Conservation (phyloP, 2,329 filamentous ascomycete genomes). For the Colletotrichum karsti region DNA sequence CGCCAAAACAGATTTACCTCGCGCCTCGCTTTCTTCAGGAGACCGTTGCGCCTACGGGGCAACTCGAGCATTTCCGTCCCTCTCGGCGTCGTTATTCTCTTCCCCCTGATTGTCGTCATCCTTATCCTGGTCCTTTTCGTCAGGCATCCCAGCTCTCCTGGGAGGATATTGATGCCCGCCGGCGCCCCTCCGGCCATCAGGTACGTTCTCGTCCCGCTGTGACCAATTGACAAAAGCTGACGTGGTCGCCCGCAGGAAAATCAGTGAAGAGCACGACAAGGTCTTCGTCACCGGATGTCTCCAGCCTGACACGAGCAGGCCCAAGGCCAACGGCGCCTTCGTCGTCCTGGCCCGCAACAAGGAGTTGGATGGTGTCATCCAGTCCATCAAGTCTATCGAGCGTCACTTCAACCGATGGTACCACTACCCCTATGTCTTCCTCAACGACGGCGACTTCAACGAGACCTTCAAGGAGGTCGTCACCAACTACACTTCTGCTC, state of each 20-base stretch:
- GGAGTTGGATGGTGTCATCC: constrained; percentile 93
- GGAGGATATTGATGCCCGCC: constrained; percentile 85
- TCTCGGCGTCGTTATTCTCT: constrained; percentile 89
- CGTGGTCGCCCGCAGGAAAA: constrained; percentile 70
- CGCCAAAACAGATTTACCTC: constrained; percentile 52
- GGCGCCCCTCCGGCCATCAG: constrained; percentile 89
- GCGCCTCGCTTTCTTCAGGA: constrained; percentile 81
- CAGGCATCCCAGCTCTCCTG: constrained; percentile 84
- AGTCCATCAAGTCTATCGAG: constrained; percentile 97
- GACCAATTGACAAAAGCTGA: not conserved
- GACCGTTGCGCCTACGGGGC: constrained; percentile 86
- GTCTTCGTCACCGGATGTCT: constrained; percentile 93
- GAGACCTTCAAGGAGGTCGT: constrained; percentile 90
- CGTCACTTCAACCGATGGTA: constrained; percentile 99
- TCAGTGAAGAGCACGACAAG: constrained; percentile 96
- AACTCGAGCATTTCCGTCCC: constrained; percentile 95
- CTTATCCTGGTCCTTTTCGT: constrained; percentile 91
- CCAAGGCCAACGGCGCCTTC: constrained; percentile 92
- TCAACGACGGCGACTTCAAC: constrained; percentile 98
- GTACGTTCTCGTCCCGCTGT: constrained; percentile 58
- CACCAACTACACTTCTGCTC: constrained; percentile 85
- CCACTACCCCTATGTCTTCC: constrained; percentile 97
- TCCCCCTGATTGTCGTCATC: constrained; percentile 90
- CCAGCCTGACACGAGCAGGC: constrained; percentile 79
- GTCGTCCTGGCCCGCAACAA: constrained; percentile 96